Evolutionary conservation across 768 basidiomycete species (phyloP).

Genomic region (Boletellus ananas): DNA sequence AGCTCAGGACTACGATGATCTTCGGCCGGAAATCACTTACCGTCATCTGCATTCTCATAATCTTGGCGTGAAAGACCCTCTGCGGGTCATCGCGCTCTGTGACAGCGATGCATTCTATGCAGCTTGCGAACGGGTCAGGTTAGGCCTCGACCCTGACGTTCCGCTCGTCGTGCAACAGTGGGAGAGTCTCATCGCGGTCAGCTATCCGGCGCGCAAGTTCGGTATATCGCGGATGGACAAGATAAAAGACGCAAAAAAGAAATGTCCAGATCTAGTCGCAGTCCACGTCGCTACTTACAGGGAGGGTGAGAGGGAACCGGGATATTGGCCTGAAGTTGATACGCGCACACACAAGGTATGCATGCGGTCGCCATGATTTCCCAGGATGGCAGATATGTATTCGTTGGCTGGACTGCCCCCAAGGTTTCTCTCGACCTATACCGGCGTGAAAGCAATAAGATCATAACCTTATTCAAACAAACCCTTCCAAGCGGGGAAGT

Average conservation of each 20-base stretch:
- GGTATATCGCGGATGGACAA: slow-evolving; percentile 93
- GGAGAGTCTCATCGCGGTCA: slow-evolving; percentile 89
- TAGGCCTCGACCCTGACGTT: slow-evolving; percentile 55
- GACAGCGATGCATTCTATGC: slow-evolving; percentile 86
- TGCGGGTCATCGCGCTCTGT: slow-evolving; percentile 84
- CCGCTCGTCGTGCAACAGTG: slow-evolving; percentile 88
- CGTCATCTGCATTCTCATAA: slow-evolving; percentile 68
- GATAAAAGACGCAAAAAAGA: slow-evolving; percentile 75
- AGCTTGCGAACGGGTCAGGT: slow-evolving; percentile 81
- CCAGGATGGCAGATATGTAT: not conserved
- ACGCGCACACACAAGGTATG: slow-evolving; percentile 87
- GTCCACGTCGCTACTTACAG: slow-evolving; percentile 96
- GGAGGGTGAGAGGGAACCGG: slow-evolving; percentile 81
- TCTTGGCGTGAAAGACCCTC: slow-evolving; percentile 67
- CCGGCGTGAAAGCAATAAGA: slow-evolving; percentile 84
- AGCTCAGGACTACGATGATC: slow-evolving; percentile 51
- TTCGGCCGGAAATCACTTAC: slow-evolving; percentile 71
- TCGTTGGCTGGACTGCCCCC: not conserved
- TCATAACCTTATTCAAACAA: slow-evolving; percentile 79
- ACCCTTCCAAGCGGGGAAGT: slow-evolving; percentile 75
- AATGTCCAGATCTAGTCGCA: slow-evolving; percentile 78
- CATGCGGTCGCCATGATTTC: not conserved
- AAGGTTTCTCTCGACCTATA: slow-evolving; percentile 93
- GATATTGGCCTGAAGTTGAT: slow-evolving; percentile 89
- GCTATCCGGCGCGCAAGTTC: slow-evolving; percentile 89